These are phyloP conservation scores for Leptomonas pyrrhocoris DNA, from an alignment of 208 protist species.

Conservation along the genomic window DNA sequence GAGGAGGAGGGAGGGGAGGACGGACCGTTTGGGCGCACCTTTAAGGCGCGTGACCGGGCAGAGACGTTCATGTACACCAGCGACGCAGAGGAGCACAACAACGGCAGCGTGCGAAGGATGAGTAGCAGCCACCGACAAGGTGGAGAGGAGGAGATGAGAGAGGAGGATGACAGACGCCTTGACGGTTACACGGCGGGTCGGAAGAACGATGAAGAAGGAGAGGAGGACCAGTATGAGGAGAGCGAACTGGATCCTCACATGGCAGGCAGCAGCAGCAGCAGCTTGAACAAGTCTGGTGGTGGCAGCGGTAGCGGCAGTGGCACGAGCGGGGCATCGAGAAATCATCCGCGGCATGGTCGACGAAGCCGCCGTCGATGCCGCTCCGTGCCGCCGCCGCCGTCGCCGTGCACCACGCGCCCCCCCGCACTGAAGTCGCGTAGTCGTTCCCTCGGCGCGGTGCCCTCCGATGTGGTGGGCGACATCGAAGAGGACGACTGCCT, in stretches of 20 bases:
- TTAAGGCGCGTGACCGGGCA: constrained; percentile 6
- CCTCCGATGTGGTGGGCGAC: constrained; percentile 32
- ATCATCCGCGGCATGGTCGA: not conserved
- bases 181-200: not conserved
- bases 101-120: not conserved
- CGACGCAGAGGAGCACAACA: constrained; percentile 5
- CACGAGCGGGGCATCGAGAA: not conserved
- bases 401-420: constrained; percentile 25
- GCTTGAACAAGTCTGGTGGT: not conserved
- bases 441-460: constrained; percentile 44
- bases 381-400: constrained; percentile 31
- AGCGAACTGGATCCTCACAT: not conserved
- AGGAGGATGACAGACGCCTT: not conserved
- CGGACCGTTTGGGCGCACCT: not conserved
- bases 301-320: not conserved
- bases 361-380: constrained; percentile 15
- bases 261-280: not conserved
- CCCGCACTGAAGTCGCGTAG: constrained; percentile 26
- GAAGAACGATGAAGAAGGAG: not conserved
- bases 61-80: constrained; percentile 9
- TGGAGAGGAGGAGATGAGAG: not conserved
- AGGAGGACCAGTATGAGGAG: not conserved
- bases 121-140: not conserved
- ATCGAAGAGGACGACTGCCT: constrained; percentile 67
- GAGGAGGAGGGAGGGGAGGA: not conserved